Base-by-base conservation (phyloP, 768 basidiomycete genomes). In the Crassisporium funariophilum region DNA sequence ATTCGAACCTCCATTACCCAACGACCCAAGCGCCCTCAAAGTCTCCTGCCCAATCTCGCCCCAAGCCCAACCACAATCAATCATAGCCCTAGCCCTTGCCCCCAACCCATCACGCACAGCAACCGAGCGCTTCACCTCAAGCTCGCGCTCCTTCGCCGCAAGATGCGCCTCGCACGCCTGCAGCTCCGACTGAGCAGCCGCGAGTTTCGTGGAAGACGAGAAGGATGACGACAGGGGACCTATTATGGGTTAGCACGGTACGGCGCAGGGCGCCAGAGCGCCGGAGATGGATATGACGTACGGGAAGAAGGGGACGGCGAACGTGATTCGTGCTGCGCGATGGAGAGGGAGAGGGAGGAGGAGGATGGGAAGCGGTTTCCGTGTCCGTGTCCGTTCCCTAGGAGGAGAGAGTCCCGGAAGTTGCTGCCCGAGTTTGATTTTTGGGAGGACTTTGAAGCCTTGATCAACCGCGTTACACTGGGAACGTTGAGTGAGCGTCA, bases 141-240 rank as follows among this genome's bases (percentile, higher is more conserved):
- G 74, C 47, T 84, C 84, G 15, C 67, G 74, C 59, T 93, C 88
- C 61, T 88, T 88, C 20, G 68, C 49, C 0, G 83, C 83, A 2
- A 93, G 74, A 44, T 86, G 86, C 0, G 78, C 71, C 59, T 93
- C 90, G 62, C 91, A 93, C 7, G 88, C 91, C 56, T 90, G 89
- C 15, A 92, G 71, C 52, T 91, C 86, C 0, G 83, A 70, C 53
- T 91, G 90, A 0, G 89, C 88, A 2, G 79, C 68, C 0, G 71
- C 70, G 6, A 89, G 74, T 58, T 88, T 89, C n/a, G 69, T 60
- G 10, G 69, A 67, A 3, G 69, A 58, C 4, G 62, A 58, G 41
- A 67, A 59, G n/a, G 61, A 48, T 4, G 51, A 20, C 3, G 62
- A 61, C 13, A 58, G 35, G 4, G 59, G 55, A 16, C 59, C 59